Evolutionary conservation across 495 filamentous ascomycete species (phyloP), one percentile per base, ranked within the genome.

Genomic region (Annulohypoxylon bovei): DNA sequence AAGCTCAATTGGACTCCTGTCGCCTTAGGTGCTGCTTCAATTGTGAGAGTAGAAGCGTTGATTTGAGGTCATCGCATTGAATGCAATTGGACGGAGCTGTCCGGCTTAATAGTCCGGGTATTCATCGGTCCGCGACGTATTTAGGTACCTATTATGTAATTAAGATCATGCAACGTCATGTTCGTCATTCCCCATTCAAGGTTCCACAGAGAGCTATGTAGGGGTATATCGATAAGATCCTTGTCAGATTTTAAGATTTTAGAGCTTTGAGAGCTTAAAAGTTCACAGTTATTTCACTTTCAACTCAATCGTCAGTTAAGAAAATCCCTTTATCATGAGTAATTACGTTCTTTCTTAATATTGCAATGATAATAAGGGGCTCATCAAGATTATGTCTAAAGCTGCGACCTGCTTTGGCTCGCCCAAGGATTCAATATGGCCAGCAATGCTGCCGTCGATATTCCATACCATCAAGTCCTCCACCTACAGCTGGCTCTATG

Each of bases 381-480:
- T 44, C 67, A n/a, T 66, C 69, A 25, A 46, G 69, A 63, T 78
- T 57, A 42, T 73, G 74, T 66, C 68, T 77, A 6, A 74, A 62
- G 22, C 37, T 80, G 22, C 78, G 76, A 33, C 57, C 76, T 37
- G 56, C 70, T 1, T 35, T 71, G 6, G 57, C 46, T 28, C 70
- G 70, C 33, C 65, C 65, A 40, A 25, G 25, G 22, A 55, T 22
- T 28, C 75, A 62, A 59, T 67, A 63, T 23, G 35, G 71, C 20
- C 75, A 72, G 6, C 78, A 78, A 76, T 78, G 78, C 50, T 63
- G 65, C 52, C 80, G 81, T 40, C 78, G 71, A 44, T 86, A 82
- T 65, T 78, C 83, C 27, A 81, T 81, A 39, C 78, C 82, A 7
- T 65, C 82, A 0, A 49, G 72, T 35, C 28, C 76, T 2, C 16